phyloP scores from a whole-genome alignment of 176 grass and related monocot genomes.

The Zoysia pacifica region DNA sequence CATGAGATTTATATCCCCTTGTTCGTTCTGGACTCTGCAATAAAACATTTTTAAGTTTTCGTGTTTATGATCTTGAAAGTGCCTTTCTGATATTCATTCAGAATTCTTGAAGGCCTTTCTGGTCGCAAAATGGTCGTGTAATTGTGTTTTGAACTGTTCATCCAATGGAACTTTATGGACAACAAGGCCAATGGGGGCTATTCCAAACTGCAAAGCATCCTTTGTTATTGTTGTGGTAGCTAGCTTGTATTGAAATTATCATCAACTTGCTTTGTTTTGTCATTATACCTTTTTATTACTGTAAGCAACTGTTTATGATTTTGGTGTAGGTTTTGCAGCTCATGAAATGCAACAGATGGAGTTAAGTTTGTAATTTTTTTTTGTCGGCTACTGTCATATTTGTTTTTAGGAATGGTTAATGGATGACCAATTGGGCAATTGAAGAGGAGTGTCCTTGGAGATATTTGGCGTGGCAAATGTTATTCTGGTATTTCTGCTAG shows the following conservation, averaged over 20 bases:
- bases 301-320: background rate
- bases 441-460: background rate
- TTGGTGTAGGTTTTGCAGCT: background rate
- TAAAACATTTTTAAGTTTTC: constrained; percentile 46
- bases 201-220: background rate
- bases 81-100: constrained; percentile 50
- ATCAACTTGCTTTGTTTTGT: background rate
- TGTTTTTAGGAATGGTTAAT: background rate
- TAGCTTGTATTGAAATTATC: constrained; percentile 5
- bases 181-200: constrained; percentile 35
- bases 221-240: background rate
- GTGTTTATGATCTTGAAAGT: constrained; percentile 33
- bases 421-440: background rate
- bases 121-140: constrained; percentile 53
- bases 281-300: background rate
- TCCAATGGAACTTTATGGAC: constrained; percentile 45
- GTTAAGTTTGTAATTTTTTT: background rate
- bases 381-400: background rate
- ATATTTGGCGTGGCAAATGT: background rate
- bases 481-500: background rate
- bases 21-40: constrained; percentile 59
- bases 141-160: constrained; percentile 57
- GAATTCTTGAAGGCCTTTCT: constrained; percentile 41
- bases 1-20: constrained; percentile 59
- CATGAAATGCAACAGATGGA: background rate